Evolutionary conservation across 345 rosid genomes (phyloP), one percentile per base, ranked within the genome.

Genomic region (Rhodamnia argentea): DNA sequence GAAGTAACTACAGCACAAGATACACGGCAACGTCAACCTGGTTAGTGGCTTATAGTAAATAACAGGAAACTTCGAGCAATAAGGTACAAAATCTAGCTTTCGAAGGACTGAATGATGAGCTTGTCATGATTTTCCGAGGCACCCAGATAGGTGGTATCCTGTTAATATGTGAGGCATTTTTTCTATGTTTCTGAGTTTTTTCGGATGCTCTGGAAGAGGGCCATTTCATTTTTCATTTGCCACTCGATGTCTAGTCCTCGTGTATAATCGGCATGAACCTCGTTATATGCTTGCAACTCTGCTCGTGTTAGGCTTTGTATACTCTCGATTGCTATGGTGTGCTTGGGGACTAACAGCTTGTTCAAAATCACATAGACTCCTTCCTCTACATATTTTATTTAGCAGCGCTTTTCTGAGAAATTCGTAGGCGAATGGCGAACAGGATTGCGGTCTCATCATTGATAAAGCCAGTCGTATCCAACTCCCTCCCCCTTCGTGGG

Each of bases 341-440:
- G 23, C 44, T 64, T 64, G 1, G 76, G 5, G 23, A 64, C 42
- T 4, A 62, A 62, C 42, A 62, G 11, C 75, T 29, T 62, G 9
- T 62, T 62, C 75, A 62, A 22, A 12, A 12, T 11, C 52, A 3
- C 32, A 37, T 1, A 29, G 0, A 42, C 18, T 13, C 5, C 16
- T 22, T 62, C 37, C 18, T 62, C 3, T 1, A 62, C 42, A 62
- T 62, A 62, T 29, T 3, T 1, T 62, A 62, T 29, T 3, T 1
- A 29, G 42, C 24, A 32, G 37, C 0, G 6, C 0, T 32, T 32
- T 64, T 64, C 13, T 0, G 1, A 8, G 12, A 64, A 32, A 64
- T 5, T 70, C 1, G 0, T 18, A 70, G 47, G 47, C 20, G 6
- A 9, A 32, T 9, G 24, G 78, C 2, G 13, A 18, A 32, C 47